Conservation (phyloP, 345 rosid species). For the Anastatica hierochuntica region DNA sequence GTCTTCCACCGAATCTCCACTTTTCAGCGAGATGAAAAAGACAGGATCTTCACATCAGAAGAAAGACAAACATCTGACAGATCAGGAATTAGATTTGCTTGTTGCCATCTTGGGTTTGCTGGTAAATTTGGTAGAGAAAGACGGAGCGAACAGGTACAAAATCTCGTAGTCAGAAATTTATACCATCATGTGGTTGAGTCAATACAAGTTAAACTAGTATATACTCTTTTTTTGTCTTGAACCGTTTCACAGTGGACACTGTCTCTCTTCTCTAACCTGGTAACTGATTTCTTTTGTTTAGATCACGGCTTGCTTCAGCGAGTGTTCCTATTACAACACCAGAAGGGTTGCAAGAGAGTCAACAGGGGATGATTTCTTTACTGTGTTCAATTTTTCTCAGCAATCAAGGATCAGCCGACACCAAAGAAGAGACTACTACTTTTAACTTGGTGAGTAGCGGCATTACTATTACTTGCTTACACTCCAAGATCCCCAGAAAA, state of each 20-base stretch:
- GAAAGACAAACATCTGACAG: conserved; percentile 56
- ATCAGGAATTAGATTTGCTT: conserved; percentile 94
- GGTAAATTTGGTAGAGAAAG: conserved; percentile 95
- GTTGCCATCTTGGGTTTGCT: conserved; percentile 95
- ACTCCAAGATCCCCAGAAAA: background rate
- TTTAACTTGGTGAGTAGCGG: conserved; percentile 55
- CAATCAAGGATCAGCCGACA: conserved; percentile 65
- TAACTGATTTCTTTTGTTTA: conserved; percentile 22
- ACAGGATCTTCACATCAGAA: conserved; percentile 30
- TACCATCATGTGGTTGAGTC: background rate
- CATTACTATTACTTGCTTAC: conserved; percentile 5
- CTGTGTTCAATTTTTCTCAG: conserved; percentile 86
- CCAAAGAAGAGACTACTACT: conserved; percentile 44
- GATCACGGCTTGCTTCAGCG: conserved; percentile 80
- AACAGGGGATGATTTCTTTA: conserved; percentile 55
- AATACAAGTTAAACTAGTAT: background rate
- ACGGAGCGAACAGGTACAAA: conserved; percentile 73
- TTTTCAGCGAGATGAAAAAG: conserved; percentile 25
- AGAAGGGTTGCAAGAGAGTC: conserved; percentile 42
- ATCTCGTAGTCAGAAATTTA: background rate
- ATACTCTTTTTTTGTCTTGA: no score
- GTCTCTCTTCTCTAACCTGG: background rate
- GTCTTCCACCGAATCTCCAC: conserved; percentile 42
- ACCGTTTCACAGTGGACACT: no score
- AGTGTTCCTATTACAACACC: conserved; percentile 44